Base-by-base conservation (phyloP, 306 rosid genomes). In the Citrullus amarus region DNA sequence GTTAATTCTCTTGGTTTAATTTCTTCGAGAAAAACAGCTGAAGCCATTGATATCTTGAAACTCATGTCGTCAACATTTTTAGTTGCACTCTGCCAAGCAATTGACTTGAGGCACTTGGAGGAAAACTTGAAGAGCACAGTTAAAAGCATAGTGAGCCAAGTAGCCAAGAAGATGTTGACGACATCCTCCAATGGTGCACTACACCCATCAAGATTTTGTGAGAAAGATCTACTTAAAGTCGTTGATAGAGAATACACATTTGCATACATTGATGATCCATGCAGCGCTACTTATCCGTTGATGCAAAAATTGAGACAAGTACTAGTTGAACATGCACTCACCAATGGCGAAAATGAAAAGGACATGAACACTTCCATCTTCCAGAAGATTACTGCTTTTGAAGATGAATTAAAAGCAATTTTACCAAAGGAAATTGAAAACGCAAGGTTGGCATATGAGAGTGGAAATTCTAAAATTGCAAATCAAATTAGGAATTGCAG, bases 81-180 rank as follows among this genome's bases (percentile, higher is more conserved):
- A 41, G 54, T 90, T 9, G 98, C 96, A 1, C 91, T 93, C 9
- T 93, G 98, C 76, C 98, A 93, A 66, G 91, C 98, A 17, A 86
- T 93, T 53, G 98, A 93, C 62, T 85, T 93, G 80, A 92, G 98
- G 88, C 96, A 93, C 68, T 79, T 93, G 86, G 98, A 93, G 87
- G 97, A 91, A 88, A 93, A 91, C 80, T 56, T 93, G 91, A 90
- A 83, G 86, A 87, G 76, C 88, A 77, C 88, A 0, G 96, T 93
- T 4, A 91, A 89, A 82, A 91, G 85, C 60, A 84, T 81, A 0
- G 97, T 93, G 43, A 88, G 93, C 70, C 93, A 87, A 66, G 89
- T 90, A 51, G 98, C 90, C 0, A 93, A 90, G 90, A 93, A 91
- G 51, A 82, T 83, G 18, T 88, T 93, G 2, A 91, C 97, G n/a